These are phyloP conservation scores for Talaromyces stipitatus DNA, from an alignment of 495 filamentous ascomycete genomes.

Conservation along the genomic window DNA sequence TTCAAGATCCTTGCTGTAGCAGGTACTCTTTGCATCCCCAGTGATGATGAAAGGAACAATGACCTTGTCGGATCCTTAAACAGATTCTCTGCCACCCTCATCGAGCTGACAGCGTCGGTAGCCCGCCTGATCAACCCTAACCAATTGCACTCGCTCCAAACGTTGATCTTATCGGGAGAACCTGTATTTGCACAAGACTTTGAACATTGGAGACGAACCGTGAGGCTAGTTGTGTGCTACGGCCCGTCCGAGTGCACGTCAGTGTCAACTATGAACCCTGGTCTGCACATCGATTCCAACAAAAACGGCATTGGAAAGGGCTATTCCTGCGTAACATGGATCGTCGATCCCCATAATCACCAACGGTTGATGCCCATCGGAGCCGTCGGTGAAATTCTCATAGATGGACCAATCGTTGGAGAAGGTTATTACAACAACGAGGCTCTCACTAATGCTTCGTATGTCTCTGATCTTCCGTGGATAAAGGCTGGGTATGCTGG, in stretches of 20 bases:
- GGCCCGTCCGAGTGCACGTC: slow-evolving; percentile 19
- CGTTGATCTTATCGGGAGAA: slow-evolving; percentile 19
- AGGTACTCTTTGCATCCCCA: slow-evolving; percentile 50
- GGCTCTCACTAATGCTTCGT: slow-evolving; percentile 16
- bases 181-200: slow-evolving; percentile 11
- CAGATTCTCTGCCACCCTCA: slow-evolving; percentile 15
- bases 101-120: slow-evolving; percentile 20
- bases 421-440: slow-evolving; percentile 13
- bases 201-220: slow-evolving; percentile 13
- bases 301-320: slow-evolving; percentile 33
- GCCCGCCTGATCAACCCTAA: slow-evolving; percentile 13
- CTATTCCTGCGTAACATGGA: slow-evolving; percentile 12
- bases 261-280: slow-evolving; percentile 12
- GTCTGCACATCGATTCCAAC: slow-evolving; percentile 20
- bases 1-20: slow-evolving; percentile 48
- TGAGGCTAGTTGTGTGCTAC: slow-evolving; percentile 13
- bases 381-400: slow-evolving; percentile 35
- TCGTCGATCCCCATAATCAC: slow-evolving; percentile 12
- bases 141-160: slow-evolving; percentile 12
- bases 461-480: slow-evolving; percentile 4
- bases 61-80: slow-evolving; percentile 19
- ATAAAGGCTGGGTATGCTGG: no score
- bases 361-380: slow-evolving; percentile 28
- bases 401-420: slow-evolving; percentile 29
- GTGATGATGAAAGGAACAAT: slow-evolving; percentile 27